A percentile compares a stretch with the other conserved stretches of the same genome.
Evolutionary conservation across 2,329 filamentous ascomycete species (phyloP).

Genomic region (Nigrospora sphaerica): DNA sequence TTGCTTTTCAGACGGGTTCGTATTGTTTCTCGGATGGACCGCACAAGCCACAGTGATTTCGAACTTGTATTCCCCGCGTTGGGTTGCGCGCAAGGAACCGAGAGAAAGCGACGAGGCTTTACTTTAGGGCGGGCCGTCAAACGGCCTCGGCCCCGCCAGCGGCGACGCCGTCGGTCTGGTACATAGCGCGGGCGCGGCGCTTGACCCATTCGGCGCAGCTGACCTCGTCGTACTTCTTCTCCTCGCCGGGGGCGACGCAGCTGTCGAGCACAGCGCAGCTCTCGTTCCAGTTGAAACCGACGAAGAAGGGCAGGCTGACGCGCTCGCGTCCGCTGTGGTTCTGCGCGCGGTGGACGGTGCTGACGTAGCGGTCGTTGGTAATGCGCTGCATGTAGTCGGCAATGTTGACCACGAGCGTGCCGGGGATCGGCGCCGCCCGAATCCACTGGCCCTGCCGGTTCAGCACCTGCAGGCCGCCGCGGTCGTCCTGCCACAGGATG

Average conservation of each 20-base stretch:
- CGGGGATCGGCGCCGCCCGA: conserved; percentile 31
- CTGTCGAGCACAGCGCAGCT: conserved; percentile 31
- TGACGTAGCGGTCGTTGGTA: conserved; percentile 34
- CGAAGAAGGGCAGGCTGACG: conserved; percentile 34
- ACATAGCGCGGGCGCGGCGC: neutral
- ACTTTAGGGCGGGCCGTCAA: neutral
- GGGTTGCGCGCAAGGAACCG: no score
- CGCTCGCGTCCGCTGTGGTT: conserved; percentile 27
- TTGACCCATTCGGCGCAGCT: conserved; percentile 30
- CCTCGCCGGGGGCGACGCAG: conserved; percentile 25
- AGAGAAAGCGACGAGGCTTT: no score
- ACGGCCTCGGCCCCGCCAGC: no score
- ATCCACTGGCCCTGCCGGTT: conserved; percentile 37
- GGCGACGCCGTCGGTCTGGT: neutral
- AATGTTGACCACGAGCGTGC: conserved; percentile 38
- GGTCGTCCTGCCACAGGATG: conserved; percentile 35
- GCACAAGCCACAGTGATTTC: no score
- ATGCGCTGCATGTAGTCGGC: conserved; percentile 33
- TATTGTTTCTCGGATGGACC: no score
- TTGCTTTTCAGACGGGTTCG: no score
- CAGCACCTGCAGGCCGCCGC: conserved; percentile 36
- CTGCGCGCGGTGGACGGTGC: conserved; percentile 31
- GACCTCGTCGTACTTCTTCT: conserved; percentile 29
- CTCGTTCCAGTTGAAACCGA: conserved; percentile 26
- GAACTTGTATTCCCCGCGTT: no score